These are phyloP conservation scores for Lactarius akahatsu DNA, from an alignment of 768 basidiomycete genomes.

Conservation along the genomic window DNA sequence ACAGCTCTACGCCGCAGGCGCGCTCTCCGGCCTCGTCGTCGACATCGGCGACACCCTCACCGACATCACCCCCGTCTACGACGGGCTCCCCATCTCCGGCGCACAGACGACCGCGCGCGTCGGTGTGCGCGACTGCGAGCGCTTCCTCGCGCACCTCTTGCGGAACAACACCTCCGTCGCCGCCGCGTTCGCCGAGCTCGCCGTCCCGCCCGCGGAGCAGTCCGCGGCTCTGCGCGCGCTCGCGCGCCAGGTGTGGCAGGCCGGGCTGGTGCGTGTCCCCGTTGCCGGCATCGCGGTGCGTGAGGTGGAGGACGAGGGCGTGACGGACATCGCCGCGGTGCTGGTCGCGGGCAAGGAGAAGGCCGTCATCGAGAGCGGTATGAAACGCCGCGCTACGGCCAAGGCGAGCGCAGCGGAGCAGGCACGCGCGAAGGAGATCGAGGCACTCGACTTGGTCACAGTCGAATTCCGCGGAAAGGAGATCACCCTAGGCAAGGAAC, in stretches of 20 bases:
- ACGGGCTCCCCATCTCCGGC: constrained; percentile 59
- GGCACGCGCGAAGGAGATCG: constrained; percentile 78
- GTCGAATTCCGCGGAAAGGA: constrained; percentile 69
- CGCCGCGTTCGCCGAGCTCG: constrained; percentile 54
- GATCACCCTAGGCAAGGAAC: constrained; percentile 79
- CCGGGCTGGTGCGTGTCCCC: constrained; percentile 68
- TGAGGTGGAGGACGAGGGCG: constrained; percentile 72
- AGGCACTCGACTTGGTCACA: constrained; percentile 78
- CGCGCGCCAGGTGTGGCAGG: constrained; percentile 60
- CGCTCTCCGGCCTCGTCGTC: constrained; percentile 71
- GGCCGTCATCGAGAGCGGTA: constrained; percentile 81
- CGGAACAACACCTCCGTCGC: constrained; percentile 66
- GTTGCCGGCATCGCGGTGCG: constrained; percentile 57
- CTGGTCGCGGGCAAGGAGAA: constrained; percentile 90
- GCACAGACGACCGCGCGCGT: constrained; percentile 57
- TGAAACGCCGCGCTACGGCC: constrained; percentile 71
- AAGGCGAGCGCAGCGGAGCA: constrained; percentile 77
- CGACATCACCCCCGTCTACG: constrained; percentile 75
- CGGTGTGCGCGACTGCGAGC: constrained; percentile 70
- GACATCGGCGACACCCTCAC: constrained; percentile 78
- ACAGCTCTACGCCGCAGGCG: constrained; percentile 76
- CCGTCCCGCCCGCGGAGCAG: constrained; percentile 31
- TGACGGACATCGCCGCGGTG: constrained; percentile 88
- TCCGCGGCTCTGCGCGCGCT: constrained; percentile 57
- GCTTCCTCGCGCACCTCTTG: constrained; percentile 72